Evolutionary conservation across 108 stramenopile genomes (phyloP), one percentile per base, ranked within the genome.

Genomic region (Cylindrotheca closterium): DNA sequence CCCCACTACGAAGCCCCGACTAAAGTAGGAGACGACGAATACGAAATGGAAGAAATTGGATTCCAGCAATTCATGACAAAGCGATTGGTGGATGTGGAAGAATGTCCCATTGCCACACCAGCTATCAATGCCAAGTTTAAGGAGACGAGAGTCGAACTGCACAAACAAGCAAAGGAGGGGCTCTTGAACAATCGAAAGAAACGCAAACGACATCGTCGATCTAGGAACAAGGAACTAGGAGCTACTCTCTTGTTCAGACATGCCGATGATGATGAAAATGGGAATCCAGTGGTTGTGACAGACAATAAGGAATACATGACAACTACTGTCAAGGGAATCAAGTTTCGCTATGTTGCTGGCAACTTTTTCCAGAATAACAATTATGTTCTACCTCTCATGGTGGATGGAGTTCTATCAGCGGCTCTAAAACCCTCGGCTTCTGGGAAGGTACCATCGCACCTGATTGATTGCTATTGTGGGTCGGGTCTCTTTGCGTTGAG

Each of bases 281-380:
- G 79, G 26, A 48, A 65, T 47, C 64, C 71, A 23, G 64, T 73
- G 1, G 93, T 97, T 12, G 89, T 83, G 17, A 95, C 92, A 4
- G 86, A 96, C 65, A 83, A 82, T 72, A 89, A 78, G 3, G 70
- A 79, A 23, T 88, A 88, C 61, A 81, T 93, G 51, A 80, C 81
- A 18, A 88, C 91, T 1, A 81, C 73, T 4, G 90, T 96, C 22
- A 67, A 74, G 10, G 86, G 70, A 5, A 31, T 94, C 0, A 63
- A 72, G 7, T 95, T 97, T 74, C 72, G 75, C 3, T 92, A 92
- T 74, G 75, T 79, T 61, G 98, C 98, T 0, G 96, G 96, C n/a
- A 97, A 98, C 45, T 99, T 99, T 81, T 99, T 97, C 79, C 96
- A 97, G 51, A 97, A 96, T 65, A 97, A 97, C 79, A 87, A 93